These are phyloP conservation scores for Lactarius trivialis DNA, from an alignment of 768 basidiomycete genomes.

Conservation along the genomic window DNA sequence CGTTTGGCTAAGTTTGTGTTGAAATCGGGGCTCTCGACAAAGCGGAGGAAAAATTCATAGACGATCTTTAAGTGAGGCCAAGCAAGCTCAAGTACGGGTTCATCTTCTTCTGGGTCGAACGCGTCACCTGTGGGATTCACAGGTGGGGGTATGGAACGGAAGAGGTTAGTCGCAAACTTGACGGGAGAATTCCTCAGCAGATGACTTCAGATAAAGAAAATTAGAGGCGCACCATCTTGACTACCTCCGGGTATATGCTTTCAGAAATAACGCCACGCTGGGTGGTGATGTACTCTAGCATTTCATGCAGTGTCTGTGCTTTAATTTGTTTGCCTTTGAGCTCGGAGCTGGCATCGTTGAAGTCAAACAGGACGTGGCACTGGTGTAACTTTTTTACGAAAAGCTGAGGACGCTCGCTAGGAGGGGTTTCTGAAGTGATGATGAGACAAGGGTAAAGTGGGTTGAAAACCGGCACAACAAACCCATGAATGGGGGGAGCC, in stretches of 20 bases:
- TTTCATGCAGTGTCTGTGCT: conserved; percentile 94
- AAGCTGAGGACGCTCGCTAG: conserved; percentile 79
- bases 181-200: conserved; percentile 8
- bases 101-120: conserved; percentile 99
- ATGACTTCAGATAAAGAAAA: conserved; percentile 12
- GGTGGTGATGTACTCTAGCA: conserved; percentile 98
- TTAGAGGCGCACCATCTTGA: conserved; percentile 75
- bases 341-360: conserved; percentile 94
- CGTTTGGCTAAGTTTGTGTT: conserved; percentile 97
- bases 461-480: conserved; percentile 27
- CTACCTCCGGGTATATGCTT: conserved; percentile 96
- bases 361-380: conserved; percentile 96
- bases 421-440: conserved; percentile 68
- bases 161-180: conserved; percentile 96
- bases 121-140: conserved; percentile 98
- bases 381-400: conserved; percentile 95
- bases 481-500: conserved; percentile 88
- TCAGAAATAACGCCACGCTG: conserved; percentile 96
- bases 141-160: conserved; percentile 98
- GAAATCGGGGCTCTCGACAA: conserved; percentile 96
- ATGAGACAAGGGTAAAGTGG: conserved; percentile 18
- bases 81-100: conserved; percentile 96
- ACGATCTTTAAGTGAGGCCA: conserved; percentile 99
- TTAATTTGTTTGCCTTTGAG: conserved; percentile 98
- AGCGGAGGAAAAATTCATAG: conserved; percentile 99